Evolutionary conservation across 306 rosid species (phyloP), one percentile per base, ranked within the genome.

Genomic region (Quercus ilex): DNA sequence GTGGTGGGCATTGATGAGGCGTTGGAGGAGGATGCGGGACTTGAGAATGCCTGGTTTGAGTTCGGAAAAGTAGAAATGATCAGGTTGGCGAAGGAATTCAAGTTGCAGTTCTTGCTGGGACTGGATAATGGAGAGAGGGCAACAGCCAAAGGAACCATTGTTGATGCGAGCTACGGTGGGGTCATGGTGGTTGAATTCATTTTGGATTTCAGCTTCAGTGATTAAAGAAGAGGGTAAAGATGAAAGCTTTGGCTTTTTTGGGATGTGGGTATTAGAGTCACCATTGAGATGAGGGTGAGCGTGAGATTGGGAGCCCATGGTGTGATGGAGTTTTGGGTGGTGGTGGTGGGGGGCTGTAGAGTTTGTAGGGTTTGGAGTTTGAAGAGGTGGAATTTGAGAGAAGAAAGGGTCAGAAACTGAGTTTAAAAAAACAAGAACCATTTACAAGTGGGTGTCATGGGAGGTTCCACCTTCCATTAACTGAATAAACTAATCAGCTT

Each of bases 101-200:
- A 81, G 83, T 76, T 93, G 96, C 89, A 87, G 87, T 1, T 57
- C 51, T 6, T 83, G 88, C 78, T 96, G 99, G 30, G 94, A 90
- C 19, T 87, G 68, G 63, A 89, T 76, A 46, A 96, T 58, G 74
- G 92, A 91, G 55, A 87, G 77, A 0, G 99, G 99, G 79, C 98
- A 93, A 59, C 85, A 89, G 0, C 99, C 99, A 71, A 96, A 93
- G 59, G 94, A 90, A 8, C 99, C 99, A 89, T 96, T 93, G 89
- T 96, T 96, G 83, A 96, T 91, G 2, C 99, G 96, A 5, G 98
- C 92, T 28, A 93, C 84, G 56, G 79, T 1, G 57, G 88, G 72
- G 79, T 91, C 98, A 9, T 96, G 99, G 89, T 96, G 98, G 3
- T 81, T 55, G 84, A 96, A 96, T 49, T 96, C 93, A 1, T 84